phyloP scores from a whole-genome alignment of 805 yeast species.

The Nakazawaea wickerhamii region DNA sequence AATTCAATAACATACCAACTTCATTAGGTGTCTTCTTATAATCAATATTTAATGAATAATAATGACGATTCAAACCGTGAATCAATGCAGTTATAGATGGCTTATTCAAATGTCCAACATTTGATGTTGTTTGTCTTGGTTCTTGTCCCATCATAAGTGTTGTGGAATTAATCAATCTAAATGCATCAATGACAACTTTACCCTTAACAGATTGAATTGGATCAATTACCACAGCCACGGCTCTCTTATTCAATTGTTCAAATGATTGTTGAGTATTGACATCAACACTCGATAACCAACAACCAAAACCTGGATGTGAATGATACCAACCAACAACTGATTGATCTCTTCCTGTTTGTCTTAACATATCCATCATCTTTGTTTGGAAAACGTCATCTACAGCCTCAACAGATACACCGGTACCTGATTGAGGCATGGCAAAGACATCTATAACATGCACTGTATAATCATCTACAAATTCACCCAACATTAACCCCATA shows the following conservation, averaged over 20 bases:
- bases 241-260: slow-evolving; percentile 90
- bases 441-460: slow-evolving; percentile 96
- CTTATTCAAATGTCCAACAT: slow-evolving; percentile 90
- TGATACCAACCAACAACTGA: slow-evolving; percentile 99
- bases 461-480: slow-evolving; percentile 94
- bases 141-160: slow-evolving; percentile 93
- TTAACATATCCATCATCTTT: slow-evolving; percentile 98
- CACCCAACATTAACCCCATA: slow-evolving; percentile 99
- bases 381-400: slow-evolving; percentile 99
- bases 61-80: slow-evolving; percentile 95
- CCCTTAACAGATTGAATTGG: slow-evolving; percentile 99
- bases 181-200: slow-evolving; percentile 97
- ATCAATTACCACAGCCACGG: slow-evolving; percentile 97
- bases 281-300: slow-evolving; percentile 98
- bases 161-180: slow-evolving; percentile 85
- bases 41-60: slow-evolving; percentile 91
- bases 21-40: slow-evolving; percentile 90
- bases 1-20: slow-evolving; percentile 86
- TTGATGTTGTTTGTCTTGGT: slow-evolving; percentile 96
- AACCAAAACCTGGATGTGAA: slow-evolving; percentile 99
- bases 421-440: slow-evolving; percentile 97
- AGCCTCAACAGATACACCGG: slow-evolving; percentile 98
- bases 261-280: slow-evolving; percentile 97
- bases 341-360: slow-evolving; percentile 98
- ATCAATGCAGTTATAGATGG: slow-evolving; percentile 96